Evolutionary conservation across 495 filamentous ascomycete genomes (phyloP).

Genomic region (Choiromyces venosus): DNA sequence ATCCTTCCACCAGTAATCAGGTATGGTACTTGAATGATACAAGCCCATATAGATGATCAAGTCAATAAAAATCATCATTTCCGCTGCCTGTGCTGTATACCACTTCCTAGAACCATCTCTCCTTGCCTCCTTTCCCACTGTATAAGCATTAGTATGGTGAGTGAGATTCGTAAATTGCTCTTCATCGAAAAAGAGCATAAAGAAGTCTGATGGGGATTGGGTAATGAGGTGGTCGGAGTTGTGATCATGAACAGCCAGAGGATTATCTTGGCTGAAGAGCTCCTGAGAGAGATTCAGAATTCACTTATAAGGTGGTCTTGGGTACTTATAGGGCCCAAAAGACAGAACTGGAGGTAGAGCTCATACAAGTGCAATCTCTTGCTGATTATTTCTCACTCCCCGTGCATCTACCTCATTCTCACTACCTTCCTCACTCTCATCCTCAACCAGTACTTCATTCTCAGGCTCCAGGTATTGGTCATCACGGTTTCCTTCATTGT

Average conservation of each 20-base stretch:
- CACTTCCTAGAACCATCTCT: neutral
- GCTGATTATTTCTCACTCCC: neutral
- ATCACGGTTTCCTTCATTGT: neutral
- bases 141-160: neutral
- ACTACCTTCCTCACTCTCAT: neutral
- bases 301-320: neutral
- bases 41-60: neutral
- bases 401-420: neutral
- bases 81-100: neutral
- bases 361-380: neutral
- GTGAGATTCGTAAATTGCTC: neutral
- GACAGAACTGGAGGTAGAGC: neutral
- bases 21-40: neutral
- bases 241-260: neutral
- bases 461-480: neutral
- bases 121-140: neutral
- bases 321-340: neutral
- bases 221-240: fast-evolving
- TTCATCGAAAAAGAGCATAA: neutral
- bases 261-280: neutral
- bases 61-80: neutral
- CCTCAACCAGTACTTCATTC: neutral
- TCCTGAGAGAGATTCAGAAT: neutral
- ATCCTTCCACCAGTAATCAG: neutral
- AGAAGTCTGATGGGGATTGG: neutral